These are phyloP conservation scores for Isatis tinctoria DNA, from an alignment of 345 rosid genomes.

Conservation along the genomic window DNA sequence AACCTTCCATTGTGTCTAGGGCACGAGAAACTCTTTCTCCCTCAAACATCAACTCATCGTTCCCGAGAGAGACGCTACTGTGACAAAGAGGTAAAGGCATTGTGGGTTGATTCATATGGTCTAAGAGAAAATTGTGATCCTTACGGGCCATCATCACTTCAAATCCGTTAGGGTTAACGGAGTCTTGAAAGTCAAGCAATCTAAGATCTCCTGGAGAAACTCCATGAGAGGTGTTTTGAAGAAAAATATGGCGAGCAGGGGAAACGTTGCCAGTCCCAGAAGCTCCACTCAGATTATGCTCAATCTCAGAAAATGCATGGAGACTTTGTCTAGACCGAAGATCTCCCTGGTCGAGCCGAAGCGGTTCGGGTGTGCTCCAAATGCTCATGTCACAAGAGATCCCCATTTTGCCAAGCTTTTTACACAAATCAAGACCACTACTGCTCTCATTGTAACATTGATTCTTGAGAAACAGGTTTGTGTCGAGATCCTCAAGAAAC, in stretches of 20 bases:
- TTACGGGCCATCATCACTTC: slow-evolving; percentile 22
- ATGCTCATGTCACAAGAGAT: slow-evolving; percentile 36
- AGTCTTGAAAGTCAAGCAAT: slow-evolving; percentile 32
- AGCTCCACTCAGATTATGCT: slow-evolving; percentile 7
- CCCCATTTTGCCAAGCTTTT: slow-evolving; percentile 42
- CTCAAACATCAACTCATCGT: slow-evolving; percentile 24
- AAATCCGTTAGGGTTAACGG: slow-evolving; percentile 21
- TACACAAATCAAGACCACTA: slow-evolving; percentile 36
- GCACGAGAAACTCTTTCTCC: slow-evolving; percentile 26
- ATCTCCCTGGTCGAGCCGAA: slow-evolving; percentile 27
- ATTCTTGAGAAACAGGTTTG: slow-evolving; percentile 22
- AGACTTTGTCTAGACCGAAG: slow-evolving; percentile 24
- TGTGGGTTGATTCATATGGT: slow-evolving; percentile 31
- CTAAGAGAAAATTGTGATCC: slow-evolving; percentile 27
- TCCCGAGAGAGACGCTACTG: background rate
- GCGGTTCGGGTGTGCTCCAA: slow-evolving; percentile 25
- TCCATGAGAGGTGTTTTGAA: slow-evolving; percentile 14
- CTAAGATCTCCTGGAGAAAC: slow-evolving; percentile 6
- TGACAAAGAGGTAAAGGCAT: background rate
- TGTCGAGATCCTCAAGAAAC: slow-evolving; percentile 6
- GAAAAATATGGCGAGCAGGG: slow-evolving; percentile 10
- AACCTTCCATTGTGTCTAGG: slow-evolving; percentile 24
- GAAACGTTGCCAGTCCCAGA: slow-evolving; percentile 25
- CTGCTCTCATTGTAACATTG: slow-evolving; percentile 5
- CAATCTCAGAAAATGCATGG: slow-evolving; percentile 17